Conservation (phyloP, 441 rosid genomes). For the Erodium texanum region DNA sequence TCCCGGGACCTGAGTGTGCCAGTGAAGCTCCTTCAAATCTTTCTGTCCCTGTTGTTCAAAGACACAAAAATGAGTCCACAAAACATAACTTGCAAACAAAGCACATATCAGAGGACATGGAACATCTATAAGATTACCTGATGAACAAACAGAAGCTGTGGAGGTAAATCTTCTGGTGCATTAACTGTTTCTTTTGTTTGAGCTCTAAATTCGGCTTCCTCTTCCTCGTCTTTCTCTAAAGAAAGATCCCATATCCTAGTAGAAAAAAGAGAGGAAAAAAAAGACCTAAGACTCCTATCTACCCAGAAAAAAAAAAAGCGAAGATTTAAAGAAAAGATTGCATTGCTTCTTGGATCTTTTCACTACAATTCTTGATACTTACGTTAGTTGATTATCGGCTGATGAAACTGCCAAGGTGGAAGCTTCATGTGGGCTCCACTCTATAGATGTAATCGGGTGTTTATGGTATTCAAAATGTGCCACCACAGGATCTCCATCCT, state of each 20-base stretch:
- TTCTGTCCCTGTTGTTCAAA: constrained; percentile 64
- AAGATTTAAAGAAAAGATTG: background rate
- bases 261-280: constrained; percentile 8
- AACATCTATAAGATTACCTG: constrained; percentile 37
- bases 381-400: constrained; percentile 83
- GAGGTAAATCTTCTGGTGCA: constrained; percentile 78
- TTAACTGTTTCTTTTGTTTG: constrained; percentile 71
- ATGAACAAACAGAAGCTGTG: constrained; percentile 92
- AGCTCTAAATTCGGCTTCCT: constrained; percentile 82
- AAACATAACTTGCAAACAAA: background rate
- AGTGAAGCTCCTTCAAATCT: constrained; percentile 88
- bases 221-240: constrained; percentile 84
- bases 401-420: constrained; percentile 84
- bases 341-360: background rate
- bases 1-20: constrained; percentile 88
- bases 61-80: background rate
- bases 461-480: constrained; percentile 88
- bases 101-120: background rate
- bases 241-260: constrained; percentile 93
- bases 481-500: constrained; percentile 65
- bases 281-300: too few species aligned
- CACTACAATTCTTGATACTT: constrained; percentile 17
- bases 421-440: constrained; percentile 90
- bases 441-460: constrained; percentile 77
- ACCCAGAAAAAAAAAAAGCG: too few species aligned